These are phyloP conservation scores for Naganishia cerealis DNA, from an alignment of 1,284 basidiomycete genomes.

Conservation along the genomic window DNA sequence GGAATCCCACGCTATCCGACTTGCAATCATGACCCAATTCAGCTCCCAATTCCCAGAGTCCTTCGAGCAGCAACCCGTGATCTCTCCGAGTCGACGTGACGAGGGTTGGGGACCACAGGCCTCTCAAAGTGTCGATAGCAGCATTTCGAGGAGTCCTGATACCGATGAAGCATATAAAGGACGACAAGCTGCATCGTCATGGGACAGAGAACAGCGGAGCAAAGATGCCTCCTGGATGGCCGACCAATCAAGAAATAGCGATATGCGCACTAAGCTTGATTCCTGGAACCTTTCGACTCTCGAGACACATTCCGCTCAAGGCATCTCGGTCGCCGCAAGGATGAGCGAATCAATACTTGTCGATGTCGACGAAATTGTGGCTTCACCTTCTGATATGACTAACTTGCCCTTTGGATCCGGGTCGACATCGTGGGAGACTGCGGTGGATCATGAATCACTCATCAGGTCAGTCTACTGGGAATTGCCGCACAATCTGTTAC, in stretches of 20 bases:
- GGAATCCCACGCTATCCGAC: too few species aligned
- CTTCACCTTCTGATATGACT: not conserved
- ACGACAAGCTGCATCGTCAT: not conserved
- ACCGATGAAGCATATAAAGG: not conserved
- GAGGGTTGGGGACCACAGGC: too few species aligned
- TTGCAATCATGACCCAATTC: too few species aligned
- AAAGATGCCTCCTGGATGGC: not conserved
- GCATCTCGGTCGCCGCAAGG: not conserved
- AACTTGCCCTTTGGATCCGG: not conserved
- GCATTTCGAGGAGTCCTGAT: not conserved
- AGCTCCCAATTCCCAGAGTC: too few species aligned
- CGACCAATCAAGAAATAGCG: not conserved
- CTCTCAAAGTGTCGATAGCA: too few species aligned
- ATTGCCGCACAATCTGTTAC: not conserved
- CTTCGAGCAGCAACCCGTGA: too few species aligned
- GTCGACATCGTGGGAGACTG: not conserved
- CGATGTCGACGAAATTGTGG: not conserved
- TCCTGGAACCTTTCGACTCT: not conserved
- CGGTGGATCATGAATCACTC: not conserved
- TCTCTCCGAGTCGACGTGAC: too few species aligned
- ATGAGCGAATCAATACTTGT: not conserved
- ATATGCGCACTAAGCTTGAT: not conserved
- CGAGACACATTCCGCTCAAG: not conserved
- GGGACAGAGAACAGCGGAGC: not conserved
- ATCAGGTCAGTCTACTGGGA: not conserved